Evolutionary conservation across 169 alveolate genomes (phyloP), one percentile per base, ranked within the genome.

Genomic region (Sarcocystis neurona): DNA sequence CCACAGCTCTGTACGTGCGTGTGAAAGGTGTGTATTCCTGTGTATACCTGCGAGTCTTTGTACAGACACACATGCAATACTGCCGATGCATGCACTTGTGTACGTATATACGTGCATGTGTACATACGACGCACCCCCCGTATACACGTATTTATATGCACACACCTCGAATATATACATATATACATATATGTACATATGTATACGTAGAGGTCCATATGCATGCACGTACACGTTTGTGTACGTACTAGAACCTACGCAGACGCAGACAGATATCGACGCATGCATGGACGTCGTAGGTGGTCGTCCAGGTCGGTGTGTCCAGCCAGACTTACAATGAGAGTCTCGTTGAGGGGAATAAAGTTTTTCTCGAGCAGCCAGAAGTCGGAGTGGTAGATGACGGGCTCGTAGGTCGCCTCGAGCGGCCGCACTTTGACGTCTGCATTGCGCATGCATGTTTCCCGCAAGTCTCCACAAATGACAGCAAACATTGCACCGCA

Each of bases 341-440:
- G 85, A 0, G 89, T 68, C 1, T 4, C 84, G 68, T 89, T 89
- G 47, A 89, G 68, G 2, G 79, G 89, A 53, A 89, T 56, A 37
- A 68, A 89, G 79, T 89, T 41, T 12, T 56, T 50, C 50, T 89
- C 92, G 2, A 89, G 63, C 44, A 89, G 72, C 92, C 92, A 89
- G 44, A 89, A 89, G 80, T 89, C 92, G 37, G 89, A 66, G 50
- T 39, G 41, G 39, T 48, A 79, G 20, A 89, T 32, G 41, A 79
- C 48, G 5, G 92, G 92, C 48, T 72, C 75, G 68, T 89, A 89
- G 23, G 23, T 70, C 47, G 66, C 89, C 10, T 5, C 79, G 10
- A 66, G 58, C 34, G 43, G 56, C 15, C 77, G 78, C 0, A 78
- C 34, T 12, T n/a, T 47, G 32, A 82, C 39, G 68, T 30, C 84